A percentile compares a stretch with the other conserved stretches of the same genome.
Conservation (phyloP, 345 rosid species). For the Populus alba region DNA sequence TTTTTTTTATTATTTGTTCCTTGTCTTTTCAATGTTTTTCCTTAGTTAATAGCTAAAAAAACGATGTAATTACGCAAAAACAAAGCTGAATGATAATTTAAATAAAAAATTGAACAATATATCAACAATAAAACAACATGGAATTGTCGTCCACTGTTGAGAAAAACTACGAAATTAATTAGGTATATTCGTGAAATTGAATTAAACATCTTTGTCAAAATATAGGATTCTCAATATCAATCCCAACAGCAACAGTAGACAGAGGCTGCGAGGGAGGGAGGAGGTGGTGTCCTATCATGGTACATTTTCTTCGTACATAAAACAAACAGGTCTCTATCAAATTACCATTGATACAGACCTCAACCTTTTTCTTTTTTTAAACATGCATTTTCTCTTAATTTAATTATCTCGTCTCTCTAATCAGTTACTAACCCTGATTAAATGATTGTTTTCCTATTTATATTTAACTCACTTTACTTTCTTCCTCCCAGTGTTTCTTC, state of each 20-base stretch:
- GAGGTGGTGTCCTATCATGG: constrained; percentile 1
- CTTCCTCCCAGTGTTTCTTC: constrained; percentile 11
- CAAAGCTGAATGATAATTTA: no score
- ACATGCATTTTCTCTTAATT: constrained; percentile 1
- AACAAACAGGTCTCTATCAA: constrained; percentile 19
- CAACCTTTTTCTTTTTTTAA: neutral
- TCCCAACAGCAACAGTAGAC: no score
- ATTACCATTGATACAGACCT: neutral
- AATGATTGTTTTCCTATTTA: constrained; percentile 4
- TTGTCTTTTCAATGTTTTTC: no score
- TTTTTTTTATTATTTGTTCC: no score
- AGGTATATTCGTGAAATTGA: neutral
- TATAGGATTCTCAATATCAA: no score
- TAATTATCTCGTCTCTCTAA: neutral
- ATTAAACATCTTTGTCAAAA: neutral
- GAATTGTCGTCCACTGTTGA: constrained; percentile 6
- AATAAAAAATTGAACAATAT: no score
- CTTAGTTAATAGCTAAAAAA: no score
- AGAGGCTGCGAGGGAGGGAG: neutral
- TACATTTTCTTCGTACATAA: neutral
- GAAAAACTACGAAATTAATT: neutral
- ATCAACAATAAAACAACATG: no score
- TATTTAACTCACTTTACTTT: constrained; percentile 14
- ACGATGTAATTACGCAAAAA: no score
- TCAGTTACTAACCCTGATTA: neutral